Evolutionary conservation across 2,329 filamentous ascomycete genomes (phyloP).

Genomic region (Corinectria fuckeliana): DNA sequence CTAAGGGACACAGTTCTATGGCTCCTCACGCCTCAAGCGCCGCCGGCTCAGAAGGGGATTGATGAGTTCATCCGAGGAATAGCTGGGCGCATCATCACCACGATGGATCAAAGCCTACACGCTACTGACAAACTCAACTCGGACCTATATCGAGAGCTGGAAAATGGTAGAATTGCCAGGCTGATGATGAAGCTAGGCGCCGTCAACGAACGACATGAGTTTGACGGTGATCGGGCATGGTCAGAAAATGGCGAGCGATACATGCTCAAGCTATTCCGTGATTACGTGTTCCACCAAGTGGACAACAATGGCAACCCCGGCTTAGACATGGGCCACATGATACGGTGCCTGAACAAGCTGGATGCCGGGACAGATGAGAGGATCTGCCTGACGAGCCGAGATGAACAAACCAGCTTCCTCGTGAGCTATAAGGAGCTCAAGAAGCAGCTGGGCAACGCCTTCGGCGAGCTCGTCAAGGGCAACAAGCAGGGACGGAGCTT

Average conservation of each 20-base stretch:
- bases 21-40: constrained; percentile 73
- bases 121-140: constrained; percentile 76
- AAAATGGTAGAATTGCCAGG: constrained; percentile 86
- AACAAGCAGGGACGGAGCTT: constrained; percentile 46
- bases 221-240: constrained; percentile 79
- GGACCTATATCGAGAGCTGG: constrained; percentile 79
- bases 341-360: constrained; percentile 87
- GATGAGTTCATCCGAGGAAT: constrained; percentile 82
- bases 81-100: constrained; percentile 74
- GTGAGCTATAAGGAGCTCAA: constrained; percentile 91
- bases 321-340: constrained; percentile 85
- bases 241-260: constrained; percentile 93
- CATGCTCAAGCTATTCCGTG: constrained; percentile 91
- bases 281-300: constrained; percentile 97
- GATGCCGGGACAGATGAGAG: constrained; percentile 90
- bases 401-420: constrained; percentile 88
- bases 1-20: constrained; percentile 81
- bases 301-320: constrained; percentile 84
- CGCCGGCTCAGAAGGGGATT: constrained; percentile 69
- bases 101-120: constrained; percentile 81
- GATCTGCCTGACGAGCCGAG: constrained; percentile 83
- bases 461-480: constrained; percentile 63
- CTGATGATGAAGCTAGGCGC: constrained; percentile 82
- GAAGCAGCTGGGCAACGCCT: constrained; percentile 64
- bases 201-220: constrained; percentile 89